Percentiles rank a stretch among this genome's conserved stretches.
Evolutionary conservation across 371 early-diverging fungal species (phyloP).

Genomic region (Mortierella sp.): DNA sequence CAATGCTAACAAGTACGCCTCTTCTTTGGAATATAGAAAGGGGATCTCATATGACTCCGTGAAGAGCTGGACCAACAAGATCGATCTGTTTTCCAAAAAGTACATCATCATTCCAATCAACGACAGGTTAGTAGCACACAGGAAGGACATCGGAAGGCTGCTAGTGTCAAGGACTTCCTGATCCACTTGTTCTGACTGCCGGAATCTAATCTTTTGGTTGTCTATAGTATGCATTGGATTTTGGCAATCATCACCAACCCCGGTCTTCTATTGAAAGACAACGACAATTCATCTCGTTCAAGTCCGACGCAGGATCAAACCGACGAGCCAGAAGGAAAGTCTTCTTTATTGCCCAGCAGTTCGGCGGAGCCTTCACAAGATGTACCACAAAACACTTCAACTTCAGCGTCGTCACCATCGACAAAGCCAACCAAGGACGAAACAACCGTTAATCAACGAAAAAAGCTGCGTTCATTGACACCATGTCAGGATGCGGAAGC

Average conservation of each 20-base stretch:
- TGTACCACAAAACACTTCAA: background rate
- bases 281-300: background rate
- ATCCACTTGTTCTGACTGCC: background rate
- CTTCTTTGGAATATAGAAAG: slow-evolving; percentile 1
- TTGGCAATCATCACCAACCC: slow-evolving; percentile 70
- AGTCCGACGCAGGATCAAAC: background rate
- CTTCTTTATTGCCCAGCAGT: background rate
- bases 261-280: slow-evolving; percentile 19
- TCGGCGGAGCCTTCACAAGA: no score
- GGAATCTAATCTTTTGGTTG: background rate
- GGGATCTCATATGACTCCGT: slow-evolving; percentile 61
- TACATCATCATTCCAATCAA: slow-evolving; percentile 73
- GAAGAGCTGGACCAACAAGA: slow-evolving; percentile 70
- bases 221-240: slow-evolving; percentile 71
- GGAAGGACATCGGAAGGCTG: background rate
- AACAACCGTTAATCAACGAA: slow-evolving; percentile 7
- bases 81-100: slow-evolving; percentile 70
- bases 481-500: slow-evolving; percentile 28
- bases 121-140: slow-evolving; percentile 59
- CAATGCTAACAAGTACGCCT: no score
- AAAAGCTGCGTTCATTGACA: slow-evolving; percentile 2
- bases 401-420: background rate
- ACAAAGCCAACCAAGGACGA: slow-evolving; percentile 4
- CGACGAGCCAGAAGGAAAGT: background rate
- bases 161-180: no score